Conservation (phyloP, 129 eudicot species). For the Daucus carota region DH1_v3.0 NC_030389.2:3730501-3731000, state of each 20-base stretch:
- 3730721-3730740: slow-evolving; percentile 99
- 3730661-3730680: slow-evolving; percentile 93
- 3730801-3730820: slow-evolving; percentile 96
- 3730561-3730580: slow-evolving; percentile 71
- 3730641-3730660: slow-evolving; percentile 89
- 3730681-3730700: slow-evolving; percentile 97
- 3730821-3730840: slow-evolving; percentile 87
- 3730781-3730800: slow-evolving; percentile 94
- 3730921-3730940: slow-evolving; percentile 79
- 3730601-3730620: slow-evolving; percentile 96
- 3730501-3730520: slow-evolving; percentile 74
- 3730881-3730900: slow-evolving; percentile 92
- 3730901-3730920: slow-evolving; percentile 89
- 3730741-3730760: slow-evolving; percentile 91
- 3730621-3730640: slow-evolving; percentile 69
- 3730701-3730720: slow-evolving; percentile 83
- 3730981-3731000: slow-evolving; percentile 89
- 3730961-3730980: slow-evolving; percentile 92
- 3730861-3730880: slow-evolving; percentile 67
- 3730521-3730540: slow-evolving; percentile 83
- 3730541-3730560: slow-evolving; percentile 75
- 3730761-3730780: slow-evolving; percentile 88
- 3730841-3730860: slow-evolving; percentile 97
- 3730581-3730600: slow-evolving; percentile 75
- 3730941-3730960: slow-evolving; percentile 69